These are phyloP conservation scores for Ceratocystis alfenasii DNA, from an alignment of 2,329 filamentous ascomycete genomes.

Conservation along the genomic window DNA sequence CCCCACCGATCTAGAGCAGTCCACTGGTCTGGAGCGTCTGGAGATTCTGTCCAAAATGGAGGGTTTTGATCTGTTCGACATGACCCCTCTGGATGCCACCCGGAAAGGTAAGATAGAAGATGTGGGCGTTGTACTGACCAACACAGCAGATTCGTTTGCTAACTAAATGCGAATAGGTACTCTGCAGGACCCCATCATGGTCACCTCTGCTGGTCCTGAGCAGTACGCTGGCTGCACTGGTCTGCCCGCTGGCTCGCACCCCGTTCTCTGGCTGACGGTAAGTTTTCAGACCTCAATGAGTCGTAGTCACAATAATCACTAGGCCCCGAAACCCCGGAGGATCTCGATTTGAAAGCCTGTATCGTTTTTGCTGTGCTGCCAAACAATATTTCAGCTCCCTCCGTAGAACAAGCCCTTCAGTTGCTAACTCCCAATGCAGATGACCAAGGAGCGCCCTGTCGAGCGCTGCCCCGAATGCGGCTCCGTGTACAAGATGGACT, in stretches of 20 bases:
- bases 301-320: neutral
- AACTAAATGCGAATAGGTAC: slow-evolving; percentile 47
- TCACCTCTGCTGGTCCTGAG: slow-evolving; percentile 88
- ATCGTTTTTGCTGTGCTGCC: neutral
- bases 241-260: slow-evolving; percentile 81
- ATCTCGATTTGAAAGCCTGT: neutral
- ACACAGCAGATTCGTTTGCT: neutral
- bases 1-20: slow-evolving; percentile 87
- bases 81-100: slow-evolving; percentile 87
- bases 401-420: neutral
- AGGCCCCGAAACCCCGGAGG: neutral
- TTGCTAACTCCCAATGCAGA: slow-evolving; percentile 35
- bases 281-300: slow-evolving; percentile 29
- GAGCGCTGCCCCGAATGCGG: slow-evolving; percentile 97
- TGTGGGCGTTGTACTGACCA: neutral
- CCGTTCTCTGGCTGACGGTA: slow-evolving; percentile 82
- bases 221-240: slow-evolving; percentile 96
- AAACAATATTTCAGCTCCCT: neutral
- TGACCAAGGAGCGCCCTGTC: slow-evolving; percentile 77
- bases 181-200: slow-evolving; percentile 74
- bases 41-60: slow-evolving; percentile 99
- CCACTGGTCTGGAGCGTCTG: slow-evolving; percentile 94
- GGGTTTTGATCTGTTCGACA: slow-evolving; percentile 94
- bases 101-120: slow-evolving; percentile 54
- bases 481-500: slow-evolving; percentile 95